Percentiles rank a stretch among this genome's conserved stretches.
phyloP scores from a whole-genome alignment of 371 early-diverging fungal species.

The Mortierella sp. region DNA sequence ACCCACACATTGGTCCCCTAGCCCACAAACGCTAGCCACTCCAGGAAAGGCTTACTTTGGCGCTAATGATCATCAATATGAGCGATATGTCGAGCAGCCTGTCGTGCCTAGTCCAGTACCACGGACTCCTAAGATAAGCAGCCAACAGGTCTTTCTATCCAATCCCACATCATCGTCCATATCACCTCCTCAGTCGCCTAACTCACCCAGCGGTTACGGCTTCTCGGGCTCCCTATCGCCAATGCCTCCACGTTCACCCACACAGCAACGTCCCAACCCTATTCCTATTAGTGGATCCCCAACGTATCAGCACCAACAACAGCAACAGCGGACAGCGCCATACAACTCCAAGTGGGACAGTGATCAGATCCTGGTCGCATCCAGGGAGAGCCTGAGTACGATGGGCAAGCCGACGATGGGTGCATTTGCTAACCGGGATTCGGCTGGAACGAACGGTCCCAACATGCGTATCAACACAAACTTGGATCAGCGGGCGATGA shows the following conservation, averaged over 20 bases:
- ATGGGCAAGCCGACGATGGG: not conserved
- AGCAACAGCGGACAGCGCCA: not conserved
- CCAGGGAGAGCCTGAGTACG: slow-evolving; percentile 12
- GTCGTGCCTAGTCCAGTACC: slow-evolving; percentile 38
- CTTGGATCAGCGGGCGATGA: slow-evolving; percentile 15
- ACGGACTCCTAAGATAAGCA: slow-evolving; percentile 25
- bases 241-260: slow-evolving; percentile 25
- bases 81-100: slow-evolving; percentile 33
- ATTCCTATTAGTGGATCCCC: slow-evolving; percentile 28
- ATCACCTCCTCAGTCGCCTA: slow-evolving; percentile 10
- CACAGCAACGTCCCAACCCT: slow-evolving; percentile 14
- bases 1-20: slow-evolving; percentile 28
- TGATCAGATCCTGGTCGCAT: slow-evolving; percentile 22
- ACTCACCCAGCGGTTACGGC: slow-evolving; percentile 4
- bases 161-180: slow-evolving; percentile 7
- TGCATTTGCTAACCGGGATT: not conserved
- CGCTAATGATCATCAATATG: slow-evolving; percentile 1
- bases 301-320: slow-evolving; percentile 16
- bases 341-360: slow-evolving; percentile 25
- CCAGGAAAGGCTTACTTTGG: slow-evolving; percentile 16
- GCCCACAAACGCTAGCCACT: slow-evolving; percentile 15
- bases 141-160: slow-evolving; percentile 14
- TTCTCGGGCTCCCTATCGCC: slow-evolving; percentile 23
- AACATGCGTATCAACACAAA: slow-evolving; percentile 15
- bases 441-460: not conserved